Conservation (phyloP, 2,329 filamentous ascomycete species). For the Xylariaceae sp. region DNA sequence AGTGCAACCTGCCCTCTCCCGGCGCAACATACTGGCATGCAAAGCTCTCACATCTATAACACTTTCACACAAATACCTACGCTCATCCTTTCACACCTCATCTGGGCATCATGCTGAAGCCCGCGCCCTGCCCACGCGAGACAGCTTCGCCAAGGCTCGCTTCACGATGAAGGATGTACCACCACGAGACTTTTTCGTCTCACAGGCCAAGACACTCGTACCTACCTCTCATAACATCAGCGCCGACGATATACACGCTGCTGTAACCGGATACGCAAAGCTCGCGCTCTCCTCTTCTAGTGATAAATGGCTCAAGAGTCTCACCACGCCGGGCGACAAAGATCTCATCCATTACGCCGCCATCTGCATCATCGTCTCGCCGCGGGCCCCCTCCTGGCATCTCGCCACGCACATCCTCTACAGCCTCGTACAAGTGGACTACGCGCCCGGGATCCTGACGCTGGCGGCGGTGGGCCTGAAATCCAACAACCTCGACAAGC, state of each 20-base stretch:
- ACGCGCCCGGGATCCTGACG: conserved; percentile 33
- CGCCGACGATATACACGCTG: conserved; percentile 6
- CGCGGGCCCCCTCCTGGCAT: conserved; percentile 1
- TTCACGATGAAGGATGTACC: conserved; percentile 27
- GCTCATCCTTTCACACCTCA: not conserved
- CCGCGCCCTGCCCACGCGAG: not conserved
- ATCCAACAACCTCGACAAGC: conserved; percentile 2
- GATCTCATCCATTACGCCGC: not conserved
- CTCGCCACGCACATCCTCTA: conserved; percentile 32
- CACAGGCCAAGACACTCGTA: conserved; percentile 3
- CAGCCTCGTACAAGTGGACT: conserved; percentile 27
- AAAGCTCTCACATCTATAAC: not conserved
- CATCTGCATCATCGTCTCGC: too few relatives aligned
- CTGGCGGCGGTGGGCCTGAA: conserved; percentile 20
- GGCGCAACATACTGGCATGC: too few relatives aligned
- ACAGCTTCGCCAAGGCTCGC: conserved; percentile 12
- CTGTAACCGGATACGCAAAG: not conserved
- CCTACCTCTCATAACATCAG: conserved; percentile 4
- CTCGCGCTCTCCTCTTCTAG: not conserved
- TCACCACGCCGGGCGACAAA: conserved; percentile 4
- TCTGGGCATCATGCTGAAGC: conserved; percentile 1
- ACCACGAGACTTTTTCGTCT: conserved; percentile 21
- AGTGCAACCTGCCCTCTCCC: not conserved
- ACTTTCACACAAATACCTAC: conserved; percentile 1
- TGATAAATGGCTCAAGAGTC: not conserved